A percentile compares a stretch with the other conserved stretches of the same genome.
Conservation (phyloP, 805 yeast genomes). For the Candida suzukii region DNA sequence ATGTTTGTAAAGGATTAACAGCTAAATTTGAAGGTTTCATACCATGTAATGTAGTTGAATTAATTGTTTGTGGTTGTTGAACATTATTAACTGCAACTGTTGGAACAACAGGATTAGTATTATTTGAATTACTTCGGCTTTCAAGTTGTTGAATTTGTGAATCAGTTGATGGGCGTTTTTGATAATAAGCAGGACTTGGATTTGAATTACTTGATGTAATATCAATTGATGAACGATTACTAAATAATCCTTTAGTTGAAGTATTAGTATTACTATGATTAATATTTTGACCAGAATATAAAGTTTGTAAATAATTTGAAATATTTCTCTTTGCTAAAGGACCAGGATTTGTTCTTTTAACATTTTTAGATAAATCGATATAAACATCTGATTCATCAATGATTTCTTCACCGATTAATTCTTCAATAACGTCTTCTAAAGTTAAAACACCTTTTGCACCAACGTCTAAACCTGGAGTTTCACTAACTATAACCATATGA, state of each 20-base stretch:
- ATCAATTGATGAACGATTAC: not conserved
- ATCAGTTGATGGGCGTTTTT: slow-evolving; percentile 11
- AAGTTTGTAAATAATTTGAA: slow-evolving; percentile 58
- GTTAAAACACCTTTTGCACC: slow-evolving; percentile 93
- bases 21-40: slow-evolving; percentile 61
- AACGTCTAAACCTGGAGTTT: slow-evolving; percentile 66
- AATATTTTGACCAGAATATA: slow-evolving; percentile 28
- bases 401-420: slow-evolving; percentile 94
- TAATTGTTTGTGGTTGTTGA: slow-evolving; percentile 6
- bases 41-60: slow-evolving; percentile 20
- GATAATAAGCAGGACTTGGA: slow-evolving; percentile 9
- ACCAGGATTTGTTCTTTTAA: slow-evolving; percentile 71
- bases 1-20: slow-evolving; percentile 60
- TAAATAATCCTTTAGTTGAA: not conserved
- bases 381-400: slow-evolving; percentile 95
- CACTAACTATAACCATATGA: slow-evolving; percentile 92
- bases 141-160: slow-evolving; percentile 1
- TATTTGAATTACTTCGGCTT: not conserved
- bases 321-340: slow-evolving; percentile 66
- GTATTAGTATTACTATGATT: not conserved
- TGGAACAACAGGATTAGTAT: too few relatives aligned
- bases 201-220: too few relatives aligned
- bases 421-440: slow-evolving; percentile 96
- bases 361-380: slow-evolving; percentile 82
- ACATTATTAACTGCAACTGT: not conserved